Base-by-base conservation (phyloP, 2,329 filamentous ascomycete species). In the Diplodia scrobiculata region DNA sequence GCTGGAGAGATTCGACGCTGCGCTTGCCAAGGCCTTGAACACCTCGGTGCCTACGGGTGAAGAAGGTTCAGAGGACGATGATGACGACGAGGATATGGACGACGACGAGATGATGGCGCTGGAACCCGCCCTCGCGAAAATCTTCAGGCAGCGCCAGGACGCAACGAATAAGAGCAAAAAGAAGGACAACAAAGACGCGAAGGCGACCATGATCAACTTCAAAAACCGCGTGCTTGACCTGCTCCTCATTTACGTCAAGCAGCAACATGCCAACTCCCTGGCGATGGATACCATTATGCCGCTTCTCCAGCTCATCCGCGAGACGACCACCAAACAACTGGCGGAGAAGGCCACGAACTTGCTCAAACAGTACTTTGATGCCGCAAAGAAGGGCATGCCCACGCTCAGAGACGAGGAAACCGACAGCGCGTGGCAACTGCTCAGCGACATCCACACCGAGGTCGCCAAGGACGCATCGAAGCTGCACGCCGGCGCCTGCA, bases 31-130 rank as follows among this genome's bases (percentile, higher is more conserved):
- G 69, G 90, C 93, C 2, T 86, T 97, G 1, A 88, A 91, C 48
- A 93, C 89, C 0, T 74, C 73, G 9, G 75, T 73, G 64, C 89
- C 89, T 55, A 80, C 83, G 25, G 85, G 89, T 17, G 81, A 83
- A 1, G 84, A 84, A 0, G 87, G 87, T 34, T 84, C 84, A 10
- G 83, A 82, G 10, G 83, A 82, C 13, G 79, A 82, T 25, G 79
- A 82, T 25, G 86, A 85, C 29, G 84, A 84, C 68, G 87, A 86
- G 2, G 91, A 97, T 77, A 97, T 99, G 92, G 90, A 92, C 68
- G 94, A 98, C 78, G 92, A 94, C 19, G 90, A 97, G 75, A 98
- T 98, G 95, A 88, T 97, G 79, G 88, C 88, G 3, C 82, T 98
- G 17, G 94, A 98, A 72, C 85, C 86, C 11, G 89, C 94, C 73